A percentile compares a stretch with the other conserved stretches of the same genome.
These are phyloP conservation scores for Mrakiaceae sp. DNA, from an alignment of 1,284 basidiomycete species.

Conservation along the genomic window DNA sequence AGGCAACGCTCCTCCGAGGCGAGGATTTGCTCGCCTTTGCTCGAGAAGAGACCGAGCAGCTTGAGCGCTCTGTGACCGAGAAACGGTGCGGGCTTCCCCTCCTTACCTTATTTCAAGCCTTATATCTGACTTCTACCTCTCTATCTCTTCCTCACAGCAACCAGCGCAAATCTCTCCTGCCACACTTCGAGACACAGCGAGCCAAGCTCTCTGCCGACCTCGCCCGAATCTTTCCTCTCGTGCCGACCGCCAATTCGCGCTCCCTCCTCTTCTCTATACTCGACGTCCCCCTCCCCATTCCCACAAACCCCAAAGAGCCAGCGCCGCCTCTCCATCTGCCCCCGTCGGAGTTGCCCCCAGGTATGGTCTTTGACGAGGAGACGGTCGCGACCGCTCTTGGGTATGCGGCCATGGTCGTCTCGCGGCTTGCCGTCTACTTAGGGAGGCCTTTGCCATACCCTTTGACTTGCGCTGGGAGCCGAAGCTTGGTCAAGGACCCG, in stretches of 20 bases:
- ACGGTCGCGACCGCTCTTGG: constrained; percentile 73
- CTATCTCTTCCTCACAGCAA: constrained; percentile 7
- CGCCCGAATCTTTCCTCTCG: constrained; percentile 74
- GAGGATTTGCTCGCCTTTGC: constrained; percentile 25
- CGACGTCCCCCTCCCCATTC: constrained; percentile 72
- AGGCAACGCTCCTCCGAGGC: too few relatives aligned
- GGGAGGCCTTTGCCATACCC: constrained; percentile 73
- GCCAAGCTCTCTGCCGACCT: constrained; percentile 63
- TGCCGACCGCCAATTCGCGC: constrained; percentile 51
- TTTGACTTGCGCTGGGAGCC: constrained; percentile 73
- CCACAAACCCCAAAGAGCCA: constrained; percentile 58
- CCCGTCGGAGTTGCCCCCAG: constrained; percentile 38
- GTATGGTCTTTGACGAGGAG: constrained; percentile 61
- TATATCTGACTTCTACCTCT: background rate
- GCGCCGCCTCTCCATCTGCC: constrained; percentile 67
- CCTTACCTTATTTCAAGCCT: background rate
- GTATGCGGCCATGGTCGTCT: constrained; percentile 71
- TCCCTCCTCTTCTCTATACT: constrained; percentile 76
- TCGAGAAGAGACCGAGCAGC: background rate
- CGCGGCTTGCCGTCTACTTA: constrained; percentile 66
- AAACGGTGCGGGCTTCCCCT: constrained; percentile 6
- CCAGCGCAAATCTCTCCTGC: constrained; percentile 38
- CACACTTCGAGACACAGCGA: constrained; percentile 46
- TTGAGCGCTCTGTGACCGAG: background rate
- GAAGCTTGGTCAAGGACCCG: constrained; percentile 76